phyloP scores from a whole-genome alignment of 2,329 filamentous ascomycete genomes.

The Tothia fuscella region DNA sequence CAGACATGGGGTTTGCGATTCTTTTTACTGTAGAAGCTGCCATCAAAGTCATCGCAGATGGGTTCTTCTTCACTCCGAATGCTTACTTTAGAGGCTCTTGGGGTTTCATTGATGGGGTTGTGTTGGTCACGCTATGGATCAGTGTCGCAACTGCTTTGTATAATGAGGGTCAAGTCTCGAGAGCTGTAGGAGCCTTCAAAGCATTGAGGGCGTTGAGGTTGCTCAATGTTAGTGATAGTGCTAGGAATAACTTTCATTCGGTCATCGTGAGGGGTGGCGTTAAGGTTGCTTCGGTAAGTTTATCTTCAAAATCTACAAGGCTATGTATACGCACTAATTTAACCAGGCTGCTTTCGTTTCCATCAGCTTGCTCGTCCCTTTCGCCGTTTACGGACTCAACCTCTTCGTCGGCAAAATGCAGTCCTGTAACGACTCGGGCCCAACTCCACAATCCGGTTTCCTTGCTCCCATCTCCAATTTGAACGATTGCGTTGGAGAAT shows the following conservation, averaged over 20 bases:
- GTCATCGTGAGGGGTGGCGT: slow-evolving; percentile 87
- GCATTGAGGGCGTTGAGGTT: slow-evolving; percentile 81
- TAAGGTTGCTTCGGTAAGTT: slow-evolving; percentile 73
- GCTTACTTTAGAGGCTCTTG: slow-evolving; percentile 93
- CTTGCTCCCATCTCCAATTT: slow-evolving; percentile 44
- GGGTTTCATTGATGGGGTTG: slow-evolving; percentile 89
- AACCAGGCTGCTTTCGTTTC: slow-evolving; percentile 76
- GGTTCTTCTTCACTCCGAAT: slow-evolving; percentile 92
- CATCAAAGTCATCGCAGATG: slow-evolving; percentile 92
- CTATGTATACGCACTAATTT: not conserved
- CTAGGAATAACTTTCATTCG: slow-evolving; percentile 91
- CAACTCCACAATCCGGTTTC: not conserved
- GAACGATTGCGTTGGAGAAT: slow-evolving; percentile 76
- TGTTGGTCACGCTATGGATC: slow-evolving; percentile 88
- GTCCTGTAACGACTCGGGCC: slow-evolving; percentile 60
- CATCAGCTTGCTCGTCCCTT: slow-evolving; percentile 84
- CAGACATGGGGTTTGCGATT: slow-evolving; percentile 77
- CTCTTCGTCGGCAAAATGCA: slow-evolving; percentile 77
- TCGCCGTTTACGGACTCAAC: slow-evolving; percentile 91
- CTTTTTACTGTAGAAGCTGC: slow-evolving; percentile 76
- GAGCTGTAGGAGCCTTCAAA: slow-evolving; percentile 93
- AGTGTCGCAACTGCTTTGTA: slow-evolving; percentile 76
- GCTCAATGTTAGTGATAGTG: slow-evolving; percentile 92
- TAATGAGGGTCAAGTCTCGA: slow-evolving; percentile 72
- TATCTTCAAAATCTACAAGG: not conserved